These are phyloP conservation scores for Agrocybe chaxingu DNA, from an alignment of 768 basidiomycete species.

Conservation along the genomic window DNA sequence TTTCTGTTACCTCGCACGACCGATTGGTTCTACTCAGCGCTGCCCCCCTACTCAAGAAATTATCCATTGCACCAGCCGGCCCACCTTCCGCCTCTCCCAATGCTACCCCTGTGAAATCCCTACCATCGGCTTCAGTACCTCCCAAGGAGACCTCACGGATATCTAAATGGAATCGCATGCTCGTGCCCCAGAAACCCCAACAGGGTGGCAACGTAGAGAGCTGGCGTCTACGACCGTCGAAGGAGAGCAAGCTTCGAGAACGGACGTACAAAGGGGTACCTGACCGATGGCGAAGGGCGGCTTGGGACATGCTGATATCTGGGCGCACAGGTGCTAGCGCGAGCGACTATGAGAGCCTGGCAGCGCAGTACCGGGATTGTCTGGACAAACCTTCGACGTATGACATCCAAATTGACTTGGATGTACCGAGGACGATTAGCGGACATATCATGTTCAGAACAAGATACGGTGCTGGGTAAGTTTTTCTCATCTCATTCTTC, in stretches of 20 bases:
- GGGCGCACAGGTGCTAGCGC: conserved; percentile 44
- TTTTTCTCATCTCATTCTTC: conserved; percentile 13
- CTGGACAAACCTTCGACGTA: conserved; percentile 82
- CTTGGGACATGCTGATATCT: conserved; percentile 83
- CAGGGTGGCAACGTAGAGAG: conserved; percentile 70
- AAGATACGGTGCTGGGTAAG: conserved; percentile 92
- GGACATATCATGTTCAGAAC: conserved; percentile 95
- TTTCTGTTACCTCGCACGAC: conserved; percentile 75
- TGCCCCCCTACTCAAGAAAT: conserved; percentile 57
- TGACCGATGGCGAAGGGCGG: conserved; percentile 91
- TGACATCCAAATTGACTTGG: conserved; percentile 97
- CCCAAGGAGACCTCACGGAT: conserved; percentile 76
- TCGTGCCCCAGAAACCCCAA: conserved; percentile 65
- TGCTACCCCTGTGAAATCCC: conserved; percentile 31
- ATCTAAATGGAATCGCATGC: conserved; percentile 93
- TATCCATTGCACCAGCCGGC: conserved; percentile 42
- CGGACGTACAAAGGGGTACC: conserved; percentile 95
- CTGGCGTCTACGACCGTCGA: conserved; percentile 68
- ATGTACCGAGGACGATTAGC: conserved; percentile 93
- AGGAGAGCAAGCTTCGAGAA: conserved; percentile 65
- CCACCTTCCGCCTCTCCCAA: conserved; percentile 43
- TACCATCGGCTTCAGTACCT: conserved; percentile 45
- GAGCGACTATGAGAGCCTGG: conserved; percentile 41
- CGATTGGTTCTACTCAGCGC: conserved; percentile 72
- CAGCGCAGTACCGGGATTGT: conserved; percentile 52